Evolutionary conservation across 164 flowering plant species (phyloP), one percentile per base, ranked within the genome.

Genomic region (Vitis cinerea): DNA sequence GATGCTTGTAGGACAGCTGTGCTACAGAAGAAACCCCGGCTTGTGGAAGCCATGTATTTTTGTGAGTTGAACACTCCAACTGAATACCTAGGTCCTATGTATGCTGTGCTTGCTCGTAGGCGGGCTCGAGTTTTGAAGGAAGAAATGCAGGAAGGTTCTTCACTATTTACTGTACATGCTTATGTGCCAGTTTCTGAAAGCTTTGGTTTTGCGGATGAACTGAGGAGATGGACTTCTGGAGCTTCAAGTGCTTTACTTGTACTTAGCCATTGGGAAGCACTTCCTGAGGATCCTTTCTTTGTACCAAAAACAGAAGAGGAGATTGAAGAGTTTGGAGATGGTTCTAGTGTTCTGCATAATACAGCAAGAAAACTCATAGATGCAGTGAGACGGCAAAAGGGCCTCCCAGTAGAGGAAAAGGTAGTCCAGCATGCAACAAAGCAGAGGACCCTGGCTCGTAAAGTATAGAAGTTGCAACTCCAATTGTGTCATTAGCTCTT

Each of bases 361-460:
- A 92, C 92, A 52, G 91, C 97, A 47, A 89, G 98, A 76, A 94
- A 94, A 77, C 92, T 94, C 54, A 87, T 94, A 73, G 90, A 92
- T 84, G 80, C 85, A 56, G 98, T 94, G 5, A 87, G 98, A 74
- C 73, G 98, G 63, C 78, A 87, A 71, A 94, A 94, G 68, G 97
- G 98, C 48, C 91, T 92, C 48, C 90, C 91, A 1, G 97, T 94
- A 47, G 99, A 92, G 80, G 99, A 91, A 52, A 94, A 91, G 68
- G 91, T 94, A 11, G 99, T 94, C 31, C 99, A 85, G 73, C 93
- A 87, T 79, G 99, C 97, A 31, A 91, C 99, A 30, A 92, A 94
- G 79, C 99, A 94, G 78, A 83, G 98, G 71, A 94, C 97, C 17
- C 82, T 86, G 68, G 87, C 97, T 64, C 87, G 98, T 50, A 94